Base-by-base conservation (phyloP, 2,329 filamentous ascomycete species). In the Clonostachys rhizophaga region DNA sequence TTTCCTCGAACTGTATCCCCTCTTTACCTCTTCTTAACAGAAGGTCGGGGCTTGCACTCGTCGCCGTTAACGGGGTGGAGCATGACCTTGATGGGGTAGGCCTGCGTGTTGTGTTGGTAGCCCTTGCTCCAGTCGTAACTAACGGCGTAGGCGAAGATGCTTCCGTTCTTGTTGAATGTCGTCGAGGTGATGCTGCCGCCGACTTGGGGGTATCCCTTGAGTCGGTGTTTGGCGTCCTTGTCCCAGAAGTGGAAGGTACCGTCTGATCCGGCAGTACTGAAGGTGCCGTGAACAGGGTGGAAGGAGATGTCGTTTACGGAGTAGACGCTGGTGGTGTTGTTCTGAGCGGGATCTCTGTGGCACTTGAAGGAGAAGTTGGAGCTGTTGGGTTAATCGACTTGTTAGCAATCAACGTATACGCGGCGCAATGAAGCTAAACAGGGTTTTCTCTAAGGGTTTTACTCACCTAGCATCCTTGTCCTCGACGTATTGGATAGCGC, bases 331-430 rank as follows among this genome's bases (percentile, higher is more conserved):
- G 88, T 89, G 54, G 86, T 74, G 67, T 90, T 91, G 60, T 81
- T 81, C 48, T 83, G 71, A 2, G 87, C 82, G 6, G 83, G 81
- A 58, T 96, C 89, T 49, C 94, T 91, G 68, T 99, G 94, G 70
- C 94, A 99, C 71, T 97, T 97, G 83, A 99, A 99, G 40, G 90
- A 96, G 76, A 99, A 99, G 74, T 99, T 97, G 61, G 86, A 87
- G 59, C 84, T 86, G 54, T 3, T 14, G n/a, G n/a, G 7, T 20
- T 43, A 48, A 35, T 30, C 14, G 45, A 34, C 45, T 35, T 41
- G 16, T 30, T 17, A 39, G 42, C 35, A 40, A 45, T 30, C 18
- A n/a, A 10, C 8, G 9, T n/a, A 6, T n/a, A 18, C 24, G 40
- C 18, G 24, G 24, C 24, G 24, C 24, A 30, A 30, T 10, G 24